Conservation (phyloP, 176 grass and related monocot genomes). For the Saccharum spontaneum region DNA sequence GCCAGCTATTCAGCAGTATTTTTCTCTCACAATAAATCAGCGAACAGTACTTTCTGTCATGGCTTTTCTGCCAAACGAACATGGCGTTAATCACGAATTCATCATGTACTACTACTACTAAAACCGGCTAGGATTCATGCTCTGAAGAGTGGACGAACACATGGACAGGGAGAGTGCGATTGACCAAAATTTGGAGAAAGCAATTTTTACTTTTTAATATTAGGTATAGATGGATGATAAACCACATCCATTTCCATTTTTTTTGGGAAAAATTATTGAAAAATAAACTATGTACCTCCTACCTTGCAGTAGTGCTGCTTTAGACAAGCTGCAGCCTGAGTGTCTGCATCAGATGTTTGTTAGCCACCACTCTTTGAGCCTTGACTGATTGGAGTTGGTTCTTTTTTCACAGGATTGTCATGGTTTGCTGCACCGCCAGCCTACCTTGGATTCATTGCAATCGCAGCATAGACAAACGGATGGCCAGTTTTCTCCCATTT, state of each 20-base stretch:
- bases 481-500: not conserved
- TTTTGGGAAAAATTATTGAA: not conserved
- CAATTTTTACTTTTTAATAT: not conserved
- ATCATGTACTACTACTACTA: not conserved
- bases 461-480: not conserved
- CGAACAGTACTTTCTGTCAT: too few species aligned
- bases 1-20: too few species aligned
- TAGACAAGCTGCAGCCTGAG: not conserved
- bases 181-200: not conserved
- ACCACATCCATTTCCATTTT: not conserved
- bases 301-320: not conserved
- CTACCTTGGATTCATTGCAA: not conserved
- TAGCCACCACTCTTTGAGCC: not conserved
- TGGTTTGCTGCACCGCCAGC: not conserved
- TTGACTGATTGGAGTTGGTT: not conserved
- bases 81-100: not conserved
- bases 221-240: not conserved
- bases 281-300: not conserved
- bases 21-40: too few species aligned
- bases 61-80: too few species aligned
- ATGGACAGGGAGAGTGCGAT: not conserved
- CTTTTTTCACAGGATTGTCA: conserved; percentile 6
- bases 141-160: not conserved
- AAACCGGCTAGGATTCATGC: not conserved
- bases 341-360: not conserved